These are phyloP conservation scores for Leishmania gerbilli DNA, from an alignment of 208 protist genomes.

Conservation along the genomic window DNA sequence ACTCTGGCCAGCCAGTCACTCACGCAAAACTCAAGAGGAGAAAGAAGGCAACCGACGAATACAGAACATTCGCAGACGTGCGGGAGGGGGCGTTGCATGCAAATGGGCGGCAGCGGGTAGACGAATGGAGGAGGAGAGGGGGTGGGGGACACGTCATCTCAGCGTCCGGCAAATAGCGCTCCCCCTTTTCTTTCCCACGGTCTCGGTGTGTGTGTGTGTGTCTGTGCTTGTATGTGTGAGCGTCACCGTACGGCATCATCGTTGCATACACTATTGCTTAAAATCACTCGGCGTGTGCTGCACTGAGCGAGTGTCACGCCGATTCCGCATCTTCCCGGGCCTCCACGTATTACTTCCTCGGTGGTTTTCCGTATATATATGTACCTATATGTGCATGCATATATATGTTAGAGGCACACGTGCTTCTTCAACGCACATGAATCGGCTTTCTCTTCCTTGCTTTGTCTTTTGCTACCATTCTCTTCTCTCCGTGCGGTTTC, in stretches of 20 bases:
- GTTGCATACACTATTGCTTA: background rate
- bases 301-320: background rate
- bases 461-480: background rate
- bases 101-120: background rate
- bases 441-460: background rate
- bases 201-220: background rate
- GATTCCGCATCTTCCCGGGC: background rate
- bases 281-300: background rate
- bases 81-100: background rate
- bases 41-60: background rate
- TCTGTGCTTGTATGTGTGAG: background rate
- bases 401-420: background rate
- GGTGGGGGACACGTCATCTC: background rate
- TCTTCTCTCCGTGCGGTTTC: background rate
- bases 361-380: background rate
- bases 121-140: background rate
- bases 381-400: background rate
- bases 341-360: background rate
- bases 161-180: background rate
- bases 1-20: background rate
- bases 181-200: background rate
- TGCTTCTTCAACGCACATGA: background rate
- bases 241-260: background rate
- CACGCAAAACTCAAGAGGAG: background rate
- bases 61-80: background rate